Percentiles rank a stretch among this genome's conserved stretches.
These are phyloP conservation scores for Cladosporium sp. DNA, from an alignment of 2,329 filamentous ascomycete genomes.

Conservation along the genomic window DNA sequence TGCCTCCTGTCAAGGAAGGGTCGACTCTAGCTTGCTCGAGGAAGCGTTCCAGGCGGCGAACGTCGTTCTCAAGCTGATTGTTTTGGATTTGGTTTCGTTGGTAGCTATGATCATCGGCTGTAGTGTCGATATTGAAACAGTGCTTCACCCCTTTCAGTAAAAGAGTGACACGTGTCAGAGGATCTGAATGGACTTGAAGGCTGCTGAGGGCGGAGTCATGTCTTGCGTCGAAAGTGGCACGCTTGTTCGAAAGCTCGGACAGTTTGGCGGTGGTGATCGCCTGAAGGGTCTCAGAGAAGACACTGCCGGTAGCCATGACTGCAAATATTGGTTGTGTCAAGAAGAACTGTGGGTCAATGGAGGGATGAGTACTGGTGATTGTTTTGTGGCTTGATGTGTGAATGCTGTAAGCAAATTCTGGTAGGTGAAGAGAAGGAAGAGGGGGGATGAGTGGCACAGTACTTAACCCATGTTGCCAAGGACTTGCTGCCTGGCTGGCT, in stretches of 20 bases:
- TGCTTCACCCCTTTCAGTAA: neutral
- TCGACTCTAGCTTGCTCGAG: conserved; percentile 10
- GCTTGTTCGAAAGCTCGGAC: neutral
- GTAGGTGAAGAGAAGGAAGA: neutral
- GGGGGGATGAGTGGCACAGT: neutral
- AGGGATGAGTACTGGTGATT: neutral
- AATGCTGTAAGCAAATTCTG: neutral
- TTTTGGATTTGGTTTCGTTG: too few species aligned
- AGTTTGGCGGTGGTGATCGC: conserved; percentile 12
- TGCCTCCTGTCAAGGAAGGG: neutral
- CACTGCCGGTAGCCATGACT: conserved; percentile 3
- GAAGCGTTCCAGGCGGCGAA: neutral
- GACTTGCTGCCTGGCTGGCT: neutral
- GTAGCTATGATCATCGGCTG: too few species aligned
- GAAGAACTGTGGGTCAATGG: neutral
- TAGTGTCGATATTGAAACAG: conserved; percentile 6
- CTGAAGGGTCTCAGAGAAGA: conserved; percentile 6
- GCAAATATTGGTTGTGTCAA: neutral
- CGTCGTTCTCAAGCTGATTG: neutral
- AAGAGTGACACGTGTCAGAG: neutral
- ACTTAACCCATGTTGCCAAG: neutral
- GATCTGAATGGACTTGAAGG: neutral
- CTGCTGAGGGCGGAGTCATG: neutral
- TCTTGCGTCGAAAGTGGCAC: neutral
- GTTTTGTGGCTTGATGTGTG: neutral